A percentile compares a stretch with the other conserved stretches of the same genome.
Evolutionary conservation across 23 red algal genomes (phyloP).

Genomic region (Gracilariopsis chorda): DNA sequence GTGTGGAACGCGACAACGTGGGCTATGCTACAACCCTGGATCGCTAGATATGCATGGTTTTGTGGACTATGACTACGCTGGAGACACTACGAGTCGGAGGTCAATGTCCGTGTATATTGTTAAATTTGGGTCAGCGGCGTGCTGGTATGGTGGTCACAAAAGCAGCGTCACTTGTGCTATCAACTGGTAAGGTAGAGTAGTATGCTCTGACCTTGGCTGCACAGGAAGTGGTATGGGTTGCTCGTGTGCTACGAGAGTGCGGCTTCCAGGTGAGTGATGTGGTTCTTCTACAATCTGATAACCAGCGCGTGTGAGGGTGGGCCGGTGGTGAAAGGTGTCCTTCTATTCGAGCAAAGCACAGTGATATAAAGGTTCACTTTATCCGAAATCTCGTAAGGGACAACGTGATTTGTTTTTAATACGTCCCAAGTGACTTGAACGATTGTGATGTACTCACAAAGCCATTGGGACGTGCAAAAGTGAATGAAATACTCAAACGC

Average conservation of each 20-base stretch:
- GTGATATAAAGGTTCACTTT: neutral
- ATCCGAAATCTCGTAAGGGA: neutral
- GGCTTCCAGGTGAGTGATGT: neutral
- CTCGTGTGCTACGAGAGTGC: neutral
- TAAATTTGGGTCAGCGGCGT: neutral
- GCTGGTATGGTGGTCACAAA: neutral
- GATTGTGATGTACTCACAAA: slow-evolving; percentile 2
- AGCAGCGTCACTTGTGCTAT: slow-evolving; percentile 11
- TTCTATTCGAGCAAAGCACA: neutral
- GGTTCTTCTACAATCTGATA: neutral
- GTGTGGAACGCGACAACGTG: neutral
- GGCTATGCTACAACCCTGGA: neutral
- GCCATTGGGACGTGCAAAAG: neutral
- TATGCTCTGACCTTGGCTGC: neutral
- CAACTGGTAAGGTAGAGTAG: slow-evolving; percentile 26
- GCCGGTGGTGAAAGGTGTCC: neutral
- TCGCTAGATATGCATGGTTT: neutral
- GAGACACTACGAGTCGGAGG: neutral
- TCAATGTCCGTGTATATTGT: slow-evolving; percentile 25
- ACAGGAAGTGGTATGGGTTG: slow-evolving; percentile 18
- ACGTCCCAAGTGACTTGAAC: neutral
- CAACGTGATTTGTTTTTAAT: neutral
- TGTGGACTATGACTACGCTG: slow-evolving; percentile 1
- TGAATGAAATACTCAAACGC: neutral
- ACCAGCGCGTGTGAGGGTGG: neutral